phyloP scores from a whole-genome alignment of 441 rosid species.

The Isatis lusitanica region DNA sequence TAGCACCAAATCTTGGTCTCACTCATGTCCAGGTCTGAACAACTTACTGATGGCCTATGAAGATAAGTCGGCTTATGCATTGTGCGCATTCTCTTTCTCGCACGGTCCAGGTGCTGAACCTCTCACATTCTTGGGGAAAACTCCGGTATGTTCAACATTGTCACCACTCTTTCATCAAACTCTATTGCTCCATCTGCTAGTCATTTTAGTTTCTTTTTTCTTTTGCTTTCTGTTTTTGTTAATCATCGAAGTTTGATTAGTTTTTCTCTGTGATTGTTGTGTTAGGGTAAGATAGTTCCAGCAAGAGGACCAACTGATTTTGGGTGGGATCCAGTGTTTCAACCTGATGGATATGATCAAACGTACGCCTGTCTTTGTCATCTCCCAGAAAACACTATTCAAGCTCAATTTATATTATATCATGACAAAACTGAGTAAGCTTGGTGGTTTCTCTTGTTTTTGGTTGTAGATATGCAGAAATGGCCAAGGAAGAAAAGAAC shows the following conservation, averaged over 20 bases:
- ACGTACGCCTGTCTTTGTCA: slow-evolving; percentile 67
- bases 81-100: slow-evolving; percentile 82
- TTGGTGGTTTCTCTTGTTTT: not conserved
- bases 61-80: slow-evolving; percentile 89
- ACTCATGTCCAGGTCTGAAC: slow-evolving; percentile 55
- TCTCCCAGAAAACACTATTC: not conserved
- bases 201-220: no score
- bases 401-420: not conserved
- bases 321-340: slow-evolving; percentile 97
- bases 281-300: slow-evolving; percentile 83
- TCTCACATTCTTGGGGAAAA: slow-evolving; percentile 74
- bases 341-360: slow-evolving; percentile 82
- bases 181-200: not conserved
- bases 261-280: slow-evolving; percentile 27
- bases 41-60: slow-evolving; percentile 81
- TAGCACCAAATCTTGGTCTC: not conserved
- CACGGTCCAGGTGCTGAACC: slow-evolving; percentile 79
- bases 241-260: not conserved
- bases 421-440: not conserved
- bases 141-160: slow-evolving; percentile 49
- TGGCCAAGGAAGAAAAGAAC: slow-evolving; percentile 94
- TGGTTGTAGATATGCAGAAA: slow-evolving; percentile 74
- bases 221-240: not conserved
- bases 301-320: slow-evolving; percentile 88
- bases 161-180: not conserved